Percentiles rank a stretch among this genome's conserved stretches.
phyloP scores from a whole-genome alignment of 352 stramenopile species.

The Pythium graminicola region DNA sequence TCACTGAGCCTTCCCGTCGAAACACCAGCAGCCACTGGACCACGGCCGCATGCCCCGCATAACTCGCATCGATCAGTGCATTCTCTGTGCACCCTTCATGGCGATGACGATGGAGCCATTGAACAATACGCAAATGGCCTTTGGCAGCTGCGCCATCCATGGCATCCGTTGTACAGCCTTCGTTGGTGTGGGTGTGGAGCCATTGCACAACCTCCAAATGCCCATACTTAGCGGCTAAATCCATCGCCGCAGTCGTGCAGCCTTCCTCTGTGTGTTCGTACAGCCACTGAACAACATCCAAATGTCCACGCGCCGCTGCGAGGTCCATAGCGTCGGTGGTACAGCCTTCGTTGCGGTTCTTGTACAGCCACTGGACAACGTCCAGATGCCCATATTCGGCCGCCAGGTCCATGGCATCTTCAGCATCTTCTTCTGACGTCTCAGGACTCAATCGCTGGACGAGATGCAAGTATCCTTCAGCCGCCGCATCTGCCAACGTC shows the following conservation, averaged over 20 bases:
- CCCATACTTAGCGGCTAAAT: constrained; percentile 25
- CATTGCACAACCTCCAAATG: constrained; percentile 27
- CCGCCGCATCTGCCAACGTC: constrained; percentile 18
- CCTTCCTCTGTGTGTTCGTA: constrained; percentile 15
- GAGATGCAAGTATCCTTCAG: constrained; percentile 14
- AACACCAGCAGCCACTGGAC: constrained; percentile 44
- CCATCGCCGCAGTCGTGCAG: constrained; percentile 29
- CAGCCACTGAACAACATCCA: constrained; percentile 23
- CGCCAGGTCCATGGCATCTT: constrained; percentile 1
- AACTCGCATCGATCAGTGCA: constrained; percentile 37
- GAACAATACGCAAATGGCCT: constrained; percentile 25
- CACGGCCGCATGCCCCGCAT: constrained; percentile 28
- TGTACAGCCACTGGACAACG: constrained; percentile 53
- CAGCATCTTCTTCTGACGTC: background rate
- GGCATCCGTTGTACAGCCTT: constrained; percentile 22
- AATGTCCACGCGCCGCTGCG: constrained; percentile 23
- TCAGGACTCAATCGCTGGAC: constrained; percentile 14
- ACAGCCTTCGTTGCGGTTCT: constrained; percentile 47
- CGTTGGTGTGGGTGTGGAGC: constrained; percentile 19
- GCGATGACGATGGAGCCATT: constrained; percentile 29
- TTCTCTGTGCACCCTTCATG: constrained; percentile 37
- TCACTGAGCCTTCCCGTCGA: constrained; percentile 25
- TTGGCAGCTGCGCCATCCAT: constrained; percentile 28
- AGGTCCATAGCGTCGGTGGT: constrained; percentile 31
- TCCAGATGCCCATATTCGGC: background rate